Evolutionary conservation across 106 monocot genomes (phyloP), one percentile per base, ranked within the genome.

Genomic region (Iris macrosiphon): DNA sequence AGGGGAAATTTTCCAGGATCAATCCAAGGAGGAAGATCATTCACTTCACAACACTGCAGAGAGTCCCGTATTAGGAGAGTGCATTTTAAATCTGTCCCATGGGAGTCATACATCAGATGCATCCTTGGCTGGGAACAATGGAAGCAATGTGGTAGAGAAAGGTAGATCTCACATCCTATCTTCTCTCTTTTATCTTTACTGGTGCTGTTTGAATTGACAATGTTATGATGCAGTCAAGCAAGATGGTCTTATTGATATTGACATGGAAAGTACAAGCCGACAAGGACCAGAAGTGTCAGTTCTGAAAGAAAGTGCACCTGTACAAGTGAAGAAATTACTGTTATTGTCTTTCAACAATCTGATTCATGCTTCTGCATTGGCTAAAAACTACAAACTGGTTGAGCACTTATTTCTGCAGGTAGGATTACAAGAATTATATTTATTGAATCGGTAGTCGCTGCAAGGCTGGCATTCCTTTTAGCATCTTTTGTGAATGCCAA

Each of bases 391-490:
- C 48, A 47, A 83, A 20, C 44, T 79, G 55, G 83, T 83, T 69
- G 83, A 79, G 57, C 31, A 70, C 30, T 67, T 88, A 47, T 76
- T 79, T 45, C 14, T 66, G 42, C 72, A 88, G 87, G 87, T 88
- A 78, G 15, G 9, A 32, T 41, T 60, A 20, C 4, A 57, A 49
- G 26, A 13, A 14, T 4, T 39, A 15, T 31, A 40, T 40, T 1
- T 4, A 14, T 57, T 15, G 14, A 19, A 44, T 44, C n/a, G 4
- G 20, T 18, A 18, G n/a, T 20, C 7, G 43, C n/a, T 44, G 17
- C n/a, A n/a, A n/a, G n/a, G n/a, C n/a, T n/a, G n/a, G n/a, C n/a
- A n/a, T n/a, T n/a, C n/a, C n/a, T n/a, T n/a, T n/a, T n/a, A n/a
- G n/a, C n/a, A n/a, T n/a, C n/a, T n/a, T n/a, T n/a, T n/a, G n/a